A percentile compares a stretch with the other conserved stretches of the same genome.
Evolutionary conservation across 768 basidiomycete genomes (phyloP).

Genomic region (Leccinum variicolor): DNA sequence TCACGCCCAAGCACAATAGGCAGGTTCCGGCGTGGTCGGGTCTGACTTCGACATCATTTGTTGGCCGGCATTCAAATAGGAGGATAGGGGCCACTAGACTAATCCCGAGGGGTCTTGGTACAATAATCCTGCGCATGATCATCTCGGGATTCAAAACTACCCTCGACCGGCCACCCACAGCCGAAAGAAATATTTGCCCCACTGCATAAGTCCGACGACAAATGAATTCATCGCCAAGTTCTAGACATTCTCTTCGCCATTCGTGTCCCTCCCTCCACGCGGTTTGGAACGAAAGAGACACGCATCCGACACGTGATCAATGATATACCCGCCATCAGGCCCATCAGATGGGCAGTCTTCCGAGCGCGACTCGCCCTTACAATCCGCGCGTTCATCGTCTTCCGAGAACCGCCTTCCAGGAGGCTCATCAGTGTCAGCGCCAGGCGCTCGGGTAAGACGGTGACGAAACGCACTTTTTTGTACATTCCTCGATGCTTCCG

Average conservation of each 20-base stretch:
- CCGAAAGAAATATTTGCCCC: neutral
- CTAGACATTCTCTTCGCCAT: neutral
- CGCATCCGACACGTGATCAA: neutral
- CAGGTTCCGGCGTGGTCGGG: neutral
- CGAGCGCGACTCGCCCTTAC: neutral
- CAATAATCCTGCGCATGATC: neutral
- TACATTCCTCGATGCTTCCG: neutral
- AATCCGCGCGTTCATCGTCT: neutral
- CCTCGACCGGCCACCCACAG: neutral
- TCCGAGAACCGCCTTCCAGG: neutral
- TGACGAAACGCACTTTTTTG: neutral
- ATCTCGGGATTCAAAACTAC: neutral
- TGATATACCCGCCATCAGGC: neutral
- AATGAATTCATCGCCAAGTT: neutral
- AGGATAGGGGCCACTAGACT: neutral
- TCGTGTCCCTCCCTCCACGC: neutral
- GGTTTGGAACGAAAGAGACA: neutral
- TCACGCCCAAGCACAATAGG: neutral
- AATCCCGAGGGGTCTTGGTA: neutral
- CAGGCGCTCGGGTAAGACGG: neutral
- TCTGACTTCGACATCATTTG: conserved; percentile 1
- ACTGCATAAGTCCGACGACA: neutral
- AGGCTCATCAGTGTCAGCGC: neutral
- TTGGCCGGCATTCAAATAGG: conserved; percentile 7
- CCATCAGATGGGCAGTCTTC: neutral